Conservation (phyloP, 164 flowering plant genomes). For the Magnolia changhungtana region DNA sequence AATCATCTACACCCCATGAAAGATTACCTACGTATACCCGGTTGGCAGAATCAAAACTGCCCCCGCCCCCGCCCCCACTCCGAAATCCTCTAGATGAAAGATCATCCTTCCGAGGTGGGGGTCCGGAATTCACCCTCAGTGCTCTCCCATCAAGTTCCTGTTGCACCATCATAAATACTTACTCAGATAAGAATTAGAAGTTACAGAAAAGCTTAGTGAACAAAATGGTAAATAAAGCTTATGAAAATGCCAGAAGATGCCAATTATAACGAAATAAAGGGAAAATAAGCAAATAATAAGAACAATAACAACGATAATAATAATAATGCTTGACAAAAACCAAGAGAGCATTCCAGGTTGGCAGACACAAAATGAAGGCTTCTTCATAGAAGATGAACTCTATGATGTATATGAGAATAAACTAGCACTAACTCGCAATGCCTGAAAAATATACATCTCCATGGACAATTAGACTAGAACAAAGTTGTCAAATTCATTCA, state of each 20-base stretch:
- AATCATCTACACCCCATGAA: conserved; percentile 85
- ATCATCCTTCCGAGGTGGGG: conserved; percentile 42
- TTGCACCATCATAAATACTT: background rate
- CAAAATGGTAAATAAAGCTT: background rate
- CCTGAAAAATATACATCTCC: too few species aligned
- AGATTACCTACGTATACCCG: conserved; percentile 81
- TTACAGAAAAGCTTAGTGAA: background rate
- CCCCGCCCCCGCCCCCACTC: conserved; percentile 17
- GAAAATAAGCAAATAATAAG: background rate
- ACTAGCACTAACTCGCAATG: too few species aligned
- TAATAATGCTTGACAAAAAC: background rate
- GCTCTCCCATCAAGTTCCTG: conserved; percentile 51
- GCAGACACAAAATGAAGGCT: too few species aligned
- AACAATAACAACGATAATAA: background rate
- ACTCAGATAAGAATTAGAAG: background rate
- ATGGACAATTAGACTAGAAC: too few species aligned
- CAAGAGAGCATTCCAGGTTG: too few species aligned
- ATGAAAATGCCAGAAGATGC: background rate
- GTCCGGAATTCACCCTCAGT: conserved; percentile 40
- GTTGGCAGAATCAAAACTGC: conserved; percentile 25
- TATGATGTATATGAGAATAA: too few species aligned
- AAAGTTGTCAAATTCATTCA: too few species aligned
- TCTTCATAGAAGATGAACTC: too few species aligned
- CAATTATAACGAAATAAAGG: background rate
- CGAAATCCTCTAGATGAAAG: conserved; percentile 29